Evolutionary conservation across 2,329 filamentous ascomycete species (phyloP).

Genomic region (Colletotrichum echinochloae): DNA sequence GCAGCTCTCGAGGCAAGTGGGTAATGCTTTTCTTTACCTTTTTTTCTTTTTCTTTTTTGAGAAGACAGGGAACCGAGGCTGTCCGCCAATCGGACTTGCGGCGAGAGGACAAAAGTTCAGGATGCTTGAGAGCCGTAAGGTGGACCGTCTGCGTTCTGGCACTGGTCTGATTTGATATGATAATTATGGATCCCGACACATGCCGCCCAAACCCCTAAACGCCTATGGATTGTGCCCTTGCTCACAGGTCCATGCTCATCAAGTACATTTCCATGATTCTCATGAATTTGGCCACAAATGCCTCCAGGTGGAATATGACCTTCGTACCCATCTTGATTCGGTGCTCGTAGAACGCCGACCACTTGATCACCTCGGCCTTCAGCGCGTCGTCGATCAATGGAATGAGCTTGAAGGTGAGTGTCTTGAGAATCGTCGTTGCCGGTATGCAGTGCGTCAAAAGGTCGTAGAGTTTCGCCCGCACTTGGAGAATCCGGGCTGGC

Average conservation of each 20-base stretch:
- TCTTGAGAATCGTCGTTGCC: constrained; percentile 92
- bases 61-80: not conserved
- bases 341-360: constrained; percentile 98
- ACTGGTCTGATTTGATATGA: constrained; percentile 8
- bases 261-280: constrained; percentile 90
- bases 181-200: not conserved
- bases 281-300: constrained; percentile 99
- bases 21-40: too few species aligned
- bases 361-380: constrained; percentile 92
- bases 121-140: not conserved
- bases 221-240: constrained; percentile 43
- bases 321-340: constrained; percentile 92
- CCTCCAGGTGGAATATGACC: constrained; percentile 97
- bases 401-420: constrained; percentile 92
- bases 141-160: constrained; percentile 12
- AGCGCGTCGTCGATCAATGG: constrained; percentile 87
- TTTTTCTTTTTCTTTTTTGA: not conserved
- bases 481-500: constrained; percentile 87
- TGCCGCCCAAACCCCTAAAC: constrained; percentile 35
- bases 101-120: not conserved
- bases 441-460: constrained; percentile 97
- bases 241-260: constrained; percentile 84
- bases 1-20: not conserved
- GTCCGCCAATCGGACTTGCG: not conserved
- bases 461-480: constrained; percentile 95